A percentile compares a stretch with the other conserved stretches of the same genome.
These are phyloP conservation scores for Talaromyces thailandensis DNA, from an alignment of 495 filamentous ascomycete genomes.

Conservation along the genomic window DNA sequence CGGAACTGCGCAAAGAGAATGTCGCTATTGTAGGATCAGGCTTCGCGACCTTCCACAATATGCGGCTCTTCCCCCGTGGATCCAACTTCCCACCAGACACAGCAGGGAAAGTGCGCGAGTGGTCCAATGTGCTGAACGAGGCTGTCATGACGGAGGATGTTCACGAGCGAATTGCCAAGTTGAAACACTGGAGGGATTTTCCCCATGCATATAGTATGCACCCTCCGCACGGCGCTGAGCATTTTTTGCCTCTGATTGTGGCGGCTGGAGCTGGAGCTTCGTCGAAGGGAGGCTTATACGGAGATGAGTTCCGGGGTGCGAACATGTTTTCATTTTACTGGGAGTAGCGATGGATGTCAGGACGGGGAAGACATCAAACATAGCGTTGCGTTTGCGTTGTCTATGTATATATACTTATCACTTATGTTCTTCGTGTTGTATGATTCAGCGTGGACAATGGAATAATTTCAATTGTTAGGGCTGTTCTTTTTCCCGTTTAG, in stretches of 20 bases:
- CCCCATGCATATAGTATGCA: conserved; percentile 6
- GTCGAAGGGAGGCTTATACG: conserved; percentile 2
- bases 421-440: not conserved
- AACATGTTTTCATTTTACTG: conserved; percentile 7
- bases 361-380: not conserved
- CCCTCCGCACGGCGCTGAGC: conserved; percentile 2
- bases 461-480: too few relatives aligned
- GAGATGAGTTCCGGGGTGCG: not conserved
- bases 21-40: conserved; percentile 5
- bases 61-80: not conserved
- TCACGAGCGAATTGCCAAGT: not conserved
- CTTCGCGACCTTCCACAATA: conserved; percentile 4
- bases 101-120: not conserved
- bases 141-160: conserved; percentile 4
- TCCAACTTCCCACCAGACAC: not conserved
- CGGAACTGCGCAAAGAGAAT: conserved; percentile 5
- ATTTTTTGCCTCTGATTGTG: conserved; percentile 6
- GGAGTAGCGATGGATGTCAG: not conserved
- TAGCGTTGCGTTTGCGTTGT: not conserved
- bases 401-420: too few relatives aligned
- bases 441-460: not conserved
- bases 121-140: conserved; percentile 2
- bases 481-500: not conserved
- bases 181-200: conserved; percentile 5
- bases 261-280: conserved; percentile 3